These are phyloP conservation scores for Porogramme epimiltina DNA, from an alignment of 1,284 basidiomycete genomes.

Conservation along the genomic window DNA sequence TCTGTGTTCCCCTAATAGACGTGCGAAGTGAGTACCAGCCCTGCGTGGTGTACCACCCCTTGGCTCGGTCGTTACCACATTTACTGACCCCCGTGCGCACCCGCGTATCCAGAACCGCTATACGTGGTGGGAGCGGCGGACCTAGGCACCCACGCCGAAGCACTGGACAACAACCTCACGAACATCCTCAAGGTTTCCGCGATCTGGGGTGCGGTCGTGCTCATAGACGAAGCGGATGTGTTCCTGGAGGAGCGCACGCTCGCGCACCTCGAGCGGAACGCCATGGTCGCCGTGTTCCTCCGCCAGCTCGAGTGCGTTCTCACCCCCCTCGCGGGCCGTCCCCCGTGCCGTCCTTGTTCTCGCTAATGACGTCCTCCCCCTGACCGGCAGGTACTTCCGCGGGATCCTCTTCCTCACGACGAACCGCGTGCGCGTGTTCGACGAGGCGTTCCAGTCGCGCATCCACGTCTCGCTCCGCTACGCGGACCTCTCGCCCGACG, in stretches of 20 bases:
- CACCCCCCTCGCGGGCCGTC: too few relatives aligned
- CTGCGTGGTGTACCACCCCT: not conserved
- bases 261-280: conserved; percentile 61
- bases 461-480: conserved; percentile 68
- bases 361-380: not conserved
- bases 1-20: conserved; percentile 15
- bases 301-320: conserved; percentile 32
- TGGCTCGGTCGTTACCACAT: conserved; percentile 24
- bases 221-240: conserved; percentile 59
- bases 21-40: conserved; percentile 26
- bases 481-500: conserved; percentile 50
- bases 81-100: conserved; percentile 1
- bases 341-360: too few relatives aligned
- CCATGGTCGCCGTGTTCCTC: conserved; percentile 60
- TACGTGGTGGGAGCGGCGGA: conserved; percentile 67
- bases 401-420: conserved; percentile 71
- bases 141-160: conserved; percentile 52
- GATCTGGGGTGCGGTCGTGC: conserved; percentile 63
- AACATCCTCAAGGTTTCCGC: conserved; percentile 48
- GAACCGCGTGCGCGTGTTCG: conserved; percentile 65
- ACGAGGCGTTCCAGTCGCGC: conserved; percentile 68
- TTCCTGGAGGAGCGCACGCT: conserved; percentile 66
- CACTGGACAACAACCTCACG: conserved; percentile 28
- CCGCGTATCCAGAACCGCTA: conserved; percentile 34
- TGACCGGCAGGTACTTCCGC: conserved; percentile 54